Evolutionary conservation across 208 protist species (phyloP), one percentile per base, ranked within the genome.

Genomic region (Trypanosoma congolense): DNA sequence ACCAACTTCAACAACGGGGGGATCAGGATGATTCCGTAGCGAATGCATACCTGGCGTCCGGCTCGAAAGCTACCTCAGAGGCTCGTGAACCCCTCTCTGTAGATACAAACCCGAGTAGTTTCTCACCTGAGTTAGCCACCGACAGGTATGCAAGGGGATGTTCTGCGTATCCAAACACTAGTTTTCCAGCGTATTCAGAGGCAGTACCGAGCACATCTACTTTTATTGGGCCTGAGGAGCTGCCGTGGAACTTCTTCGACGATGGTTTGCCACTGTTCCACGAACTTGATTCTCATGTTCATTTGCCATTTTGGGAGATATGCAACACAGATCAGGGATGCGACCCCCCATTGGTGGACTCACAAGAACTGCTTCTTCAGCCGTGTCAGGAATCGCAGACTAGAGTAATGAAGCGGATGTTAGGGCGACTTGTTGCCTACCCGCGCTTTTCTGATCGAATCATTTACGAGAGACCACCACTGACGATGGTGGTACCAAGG

Each of bases 71-170:
- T 28, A 47, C 19, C 10, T 31, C 26, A 6, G 49, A 19, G 40
- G 1, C 28, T 28, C 10, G 47, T 8, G 41, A 44, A 4, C 55
- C 80, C 5, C 64, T 88, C 18, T 64, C 67, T 10, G 63, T 89
- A 0, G 86, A 93, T 53, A 40, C 51, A 18, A 36, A 70, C 28
- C 74, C 77, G 1, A 61, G 52, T 10, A 52, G 40, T 21, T 85
- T 87, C 59, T 90, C 86, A 0, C 82, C 86, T 6, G 86, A 93
- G 64, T 74, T 93, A 48, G 36, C 31, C 2, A 43, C 18, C 12
- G 33, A 38, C 33, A 38, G 33, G 33, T 38, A 12, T 38, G 33
- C 33, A 6, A 38, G 33, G 33, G 33, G 33, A 38, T 38, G 12
- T 38, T 38, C 33, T 38, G 9, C 12, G 33, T 12, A 16, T 12